These are phyloP conservation scores for Dictyostelium capitatum DNA, from an alignment of 78 protist genomes.

Conservation along the genomic window DNA sequence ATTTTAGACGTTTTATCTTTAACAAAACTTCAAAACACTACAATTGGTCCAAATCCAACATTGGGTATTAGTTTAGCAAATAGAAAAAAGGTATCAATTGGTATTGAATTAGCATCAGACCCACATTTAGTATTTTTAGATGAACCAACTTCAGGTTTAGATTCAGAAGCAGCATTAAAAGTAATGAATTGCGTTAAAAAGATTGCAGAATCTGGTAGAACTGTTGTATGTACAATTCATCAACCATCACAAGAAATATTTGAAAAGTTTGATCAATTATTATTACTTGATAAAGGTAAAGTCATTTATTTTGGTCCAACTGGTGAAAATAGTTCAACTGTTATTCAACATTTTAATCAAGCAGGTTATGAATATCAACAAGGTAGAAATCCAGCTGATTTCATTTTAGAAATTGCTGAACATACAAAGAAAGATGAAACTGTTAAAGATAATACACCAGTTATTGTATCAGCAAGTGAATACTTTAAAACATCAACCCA, in stretches of 20 bases:
- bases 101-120: slow-evolving; percentile 82
- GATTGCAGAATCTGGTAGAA: slow-evolving; percentile 51
- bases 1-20: slow-evolving; percentile 15
- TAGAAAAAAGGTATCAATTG: slow-evolving; percentile 83
- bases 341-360: slow-evolving; percentile 29
- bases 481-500: neutral
- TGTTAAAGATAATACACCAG: neutral
- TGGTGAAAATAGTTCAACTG: slow-evolving; percentile 15
- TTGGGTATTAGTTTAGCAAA: slow-evolving; percentile 87
- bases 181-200: slow-evolving; percentile 54
- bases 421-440: neutral
- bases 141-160: slow-evolving; percentile 87
- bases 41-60: slow-evolving; percentile 75
- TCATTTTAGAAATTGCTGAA: slow-evolving; percentile 70
- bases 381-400: slow-evolving; percentile 72
- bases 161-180: slow-evolving; percentile 74
- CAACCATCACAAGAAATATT: slow-evolving; percentile 80
- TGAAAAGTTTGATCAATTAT: slow-evolving; percentile 74
- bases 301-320: slow-evolving; percentile 61
- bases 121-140: slow-evolving; percentile 85
- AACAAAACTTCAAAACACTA: slow-evolving; percentile 22
- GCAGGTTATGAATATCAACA: slow-evolving; percentile 29
- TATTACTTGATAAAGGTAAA: slow-evolving; percentile 60
- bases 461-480: neutral
- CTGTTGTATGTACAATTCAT: slow-evolving; percentile 83